phyloP scores from a whole-genome alignment of 2,329 filamentous ascomycete species.

The Cordyceps farinosa region DNA sequence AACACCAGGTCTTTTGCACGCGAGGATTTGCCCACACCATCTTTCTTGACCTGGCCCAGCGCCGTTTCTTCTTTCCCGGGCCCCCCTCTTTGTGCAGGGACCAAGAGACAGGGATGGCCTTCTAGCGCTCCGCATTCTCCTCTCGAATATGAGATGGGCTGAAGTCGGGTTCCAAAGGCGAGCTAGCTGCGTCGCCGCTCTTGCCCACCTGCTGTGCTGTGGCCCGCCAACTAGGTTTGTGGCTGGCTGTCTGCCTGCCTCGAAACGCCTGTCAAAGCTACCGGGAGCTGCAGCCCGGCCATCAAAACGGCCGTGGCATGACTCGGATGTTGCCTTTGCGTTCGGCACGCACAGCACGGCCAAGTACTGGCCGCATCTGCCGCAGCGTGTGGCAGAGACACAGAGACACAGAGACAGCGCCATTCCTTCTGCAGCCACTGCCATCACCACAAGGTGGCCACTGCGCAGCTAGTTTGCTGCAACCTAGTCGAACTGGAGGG shows the following conservation, averaged over 20 bases:
- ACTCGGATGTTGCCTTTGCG: not conserved
- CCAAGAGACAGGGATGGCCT: not conserved
- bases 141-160: constrained; percentile 10
- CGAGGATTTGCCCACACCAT: constrained; percentile 10
- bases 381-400: not conserved
- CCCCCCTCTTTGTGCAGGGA: not conserved
- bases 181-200: constrained; percentile 12
- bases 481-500: constrained; percentile 15
- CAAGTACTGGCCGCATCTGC: not conserved
- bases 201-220: not conserved
- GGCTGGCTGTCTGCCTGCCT: not conserved
- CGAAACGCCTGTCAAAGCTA: not conserved
- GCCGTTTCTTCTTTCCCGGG: constrained; percentile 3
- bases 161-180: constrained; percentile 8
- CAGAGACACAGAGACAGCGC: not conserved
- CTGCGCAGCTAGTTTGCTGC: not conserved
- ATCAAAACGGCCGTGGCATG: not conserved
- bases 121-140: constrained; percentile 1
- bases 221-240: not conserved
- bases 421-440: not conserved
- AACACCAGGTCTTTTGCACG: constrained; percentile 11
- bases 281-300: not conserved
- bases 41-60: constrained; percentile 4
- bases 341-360: too few relatives aligned
- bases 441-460: not conserved